Evolutionary conservation across 139 green algal genomes (phyloP).

Genomic region (Closterium sp.): DNA sequence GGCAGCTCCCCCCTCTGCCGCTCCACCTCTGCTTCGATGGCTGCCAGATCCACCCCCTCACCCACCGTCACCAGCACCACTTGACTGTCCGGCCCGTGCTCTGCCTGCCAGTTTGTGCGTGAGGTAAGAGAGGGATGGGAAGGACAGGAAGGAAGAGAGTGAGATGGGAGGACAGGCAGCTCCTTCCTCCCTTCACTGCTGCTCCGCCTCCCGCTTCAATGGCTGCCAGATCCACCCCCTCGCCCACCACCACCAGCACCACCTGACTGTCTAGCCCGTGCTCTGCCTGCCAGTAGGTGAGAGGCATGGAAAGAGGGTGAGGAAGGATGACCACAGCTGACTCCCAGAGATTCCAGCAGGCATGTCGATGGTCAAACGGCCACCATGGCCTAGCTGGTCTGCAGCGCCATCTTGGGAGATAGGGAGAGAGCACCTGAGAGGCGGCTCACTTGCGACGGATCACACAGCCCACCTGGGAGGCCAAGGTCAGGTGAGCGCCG

Average conservation of each 20-base stretch:
- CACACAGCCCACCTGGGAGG: conserved; percentile 70
- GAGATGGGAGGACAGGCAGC: no score
- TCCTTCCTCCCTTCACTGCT: conserved; percentile 68
- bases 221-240: conserved; percentile 77
- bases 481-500: conserved; percentile 84
- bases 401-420: no score
- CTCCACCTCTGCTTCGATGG: conserved; percentile 74
- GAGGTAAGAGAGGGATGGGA: neutral
- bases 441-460: no score
- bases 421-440: no score
- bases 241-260: conserved; percentile 84
- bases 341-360: no score
- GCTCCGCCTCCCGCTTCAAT: conserved; percentile 77
- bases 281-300: conserved; percentile 74
- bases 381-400: conserved; percentile 36
- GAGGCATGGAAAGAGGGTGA: no score
- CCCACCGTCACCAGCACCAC: conserved; percentile 88
- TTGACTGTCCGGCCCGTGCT: conserved; percentile 92
- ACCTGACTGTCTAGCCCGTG: conserved; percentile 92
- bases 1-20: conserved; percentile 82
- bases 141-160: neutral
- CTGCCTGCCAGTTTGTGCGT: conserved; percentile 61
- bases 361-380: conserved; percentile 92
- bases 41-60: conserved; percentile 78
- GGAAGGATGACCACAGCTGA: conserved; percentile 28